These are phyloP conservation scores for Gentiana dahurica DNA, from an alignment of 257 asterid genomes.

Conservation along the genomic window DNA sequence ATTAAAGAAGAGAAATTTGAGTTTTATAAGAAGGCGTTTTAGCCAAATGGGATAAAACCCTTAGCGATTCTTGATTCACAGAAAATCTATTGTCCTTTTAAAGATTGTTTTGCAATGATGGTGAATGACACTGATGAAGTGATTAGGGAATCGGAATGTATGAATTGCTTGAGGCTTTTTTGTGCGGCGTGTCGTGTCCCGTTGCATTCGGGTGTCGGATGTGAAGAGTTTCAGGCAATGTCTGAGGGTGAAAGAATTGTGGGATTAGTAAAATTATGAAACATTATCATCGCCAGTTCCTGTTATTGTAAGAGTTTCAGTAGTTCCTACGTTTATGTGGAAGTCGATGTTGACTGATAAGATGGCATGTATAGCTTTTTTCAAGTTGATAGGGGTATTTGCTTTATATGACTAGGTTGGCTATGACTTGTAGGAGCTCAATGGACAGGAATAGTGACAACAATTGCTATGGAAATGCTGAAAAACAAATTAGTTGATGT, in stretches of 20 bases:
- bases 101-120: conserved; percentile 19
- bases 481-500: conserved; percentile 92
- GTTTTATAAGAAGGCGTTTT: neutral
- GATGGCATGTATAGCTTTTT: no score
- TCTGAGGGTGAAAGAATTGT: conserved; percentile 9
- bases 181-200: conserved; percentile 15
- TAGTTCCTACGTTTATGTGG: no score
- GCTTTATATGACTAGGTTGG: conserved; percentile 3
- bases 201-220: conserved; percentile 18
- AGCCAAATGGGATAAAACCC: conserved; percentile 23
- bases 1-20: no score
- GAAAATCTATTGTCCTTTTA: conserved; percentile 24
- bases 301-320: no score
- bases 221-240: conserved; percentile 16
- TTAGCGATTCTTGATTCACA: conserved; percentile 30
- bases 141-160: conserved; percentile 10
- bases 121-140: conserved; percentile 9
- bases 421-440: conserved; percentile 64
- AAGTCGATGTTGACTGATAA: no score
- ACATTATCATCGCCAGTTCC: no score
- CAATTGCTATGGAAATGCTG: conserved; percentile 95
- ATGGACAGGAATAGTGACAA: conserved; percentile 99
- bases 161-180: conserved; percentile 12
- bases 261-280: no score
- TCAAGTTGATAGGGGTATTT: no score